Evolutionary conservation across 208 protist genomes (phyloP).

Genomic region (Naegleria gruberi): DNA sequence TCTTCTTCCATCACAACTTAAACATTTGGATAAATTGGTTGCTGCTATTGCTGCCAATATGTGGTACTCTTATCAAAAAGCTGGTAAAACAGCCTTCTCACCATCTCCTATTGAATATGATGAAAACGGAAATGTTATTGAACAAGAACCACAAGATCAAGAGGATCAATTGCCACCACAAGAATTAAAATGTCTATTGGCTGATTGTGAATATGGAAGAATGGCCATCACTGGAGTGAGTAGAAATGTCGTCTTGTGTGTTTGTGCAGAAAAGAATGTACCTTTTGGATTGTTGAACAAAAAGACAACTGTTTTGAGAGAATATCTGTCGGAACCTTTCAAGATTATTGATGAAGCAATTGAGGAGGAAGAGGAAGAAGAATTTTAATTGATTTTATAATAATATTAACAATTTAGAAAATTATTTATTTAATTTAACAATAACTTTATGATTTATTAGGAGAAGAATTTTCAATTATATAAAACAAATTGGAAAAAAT

Average conservation of each 20-base stretch:
- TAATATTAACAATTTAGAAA: no score
- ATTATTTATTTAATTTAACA: no score
- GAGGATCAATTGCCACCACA: not conserved
- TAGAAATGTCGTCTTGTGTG: not conserved
- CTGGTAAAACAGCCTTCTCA: not conserved
- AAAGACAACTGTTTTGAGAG: not conserved
- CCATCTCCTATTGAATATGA: not conserved
- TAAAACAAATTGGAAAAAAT: no score
- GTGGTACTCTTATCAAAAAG: constrained; percentile 1
- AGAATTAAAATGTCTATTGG: not conserved
- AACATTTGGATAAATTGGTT: constrained; percentile 19
- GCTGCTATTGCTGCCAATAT: not conserved
- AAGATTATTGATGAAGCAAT: not conserved
- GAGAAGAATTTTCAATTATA: no score
- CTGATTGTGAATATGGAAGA: not conserved
- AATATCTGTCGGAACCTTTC: not conserved
- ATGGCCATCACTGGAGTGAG: not conserved
- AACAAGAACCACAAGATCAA: not conserved
- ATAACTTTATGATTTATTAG: no score
- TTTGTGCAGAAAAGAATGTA: not conserved
- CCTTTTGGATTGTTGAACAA: not conserved
- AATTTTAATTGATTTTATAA: not conserved
- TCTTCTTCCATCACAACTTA: not conserved
- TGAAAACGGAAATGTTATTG: not conserved
- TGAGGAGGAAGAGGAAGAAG: not conserved